Percentiles rank a stretch among this genome's conserved stretches.
Evolutionary conservation across 805 yeast genomes (phyloP).

Genomic region (Jamesozyma piceae): DNA sequence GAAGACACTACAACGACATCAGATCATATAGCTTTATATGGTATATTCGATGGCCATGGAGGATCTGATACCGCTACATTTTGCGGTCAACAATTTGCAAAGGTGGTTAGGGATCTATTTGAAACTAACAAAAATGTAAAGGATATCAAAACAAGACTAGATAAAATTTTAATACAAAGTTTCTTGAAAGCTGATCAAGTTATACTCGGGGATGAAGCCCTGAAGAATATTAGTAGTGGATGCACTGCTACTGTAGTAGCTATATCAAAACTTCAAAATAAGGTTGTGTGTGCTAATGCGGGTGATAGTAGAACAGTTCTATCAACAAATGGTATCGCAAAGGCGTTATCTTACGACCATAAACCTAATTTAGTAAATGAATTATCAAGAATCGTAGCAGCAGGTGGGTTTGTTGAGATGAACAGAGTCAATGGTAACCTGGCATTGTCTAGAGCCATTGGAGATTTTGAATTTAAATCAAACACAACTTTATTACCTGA

Average conservation of each 20-base stretch:
- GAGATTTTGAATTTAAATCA: constrained; percentile 68
- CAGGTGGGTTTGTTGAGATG: constrained; percentile 97
- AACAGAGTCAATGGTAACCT: constrained; percentile 95
- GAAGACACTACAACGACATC: constrained; percentile 14
- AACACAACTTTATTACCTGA: constrained; percentile 76
- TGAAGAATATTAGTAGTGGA: constrained; percentile 80
- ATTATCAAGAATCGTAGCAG: constrained; percentile 78
- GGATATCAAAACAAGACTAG: not conserved
- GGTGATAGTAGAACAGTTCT: constrained; percentile 94
- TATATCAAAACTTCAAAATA: constrained; percentile 40
- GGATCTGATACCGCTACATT: constrained; percentile 83
- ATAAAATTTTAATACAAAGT: constrained; percentile 48
- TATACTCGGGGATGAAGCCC: constrained; percentile 53
- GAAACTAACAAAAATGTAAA: not conserved
- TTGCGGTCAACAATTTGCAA: constrained; percentile 70
- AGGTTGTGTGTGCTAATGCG: constrained; percentile 75
- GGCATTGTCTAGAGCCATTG: constrained; percentile 86
- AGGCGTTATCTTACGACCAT: constrained; percentile 76
- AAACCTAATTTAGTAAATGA: constrained; percentile 94
- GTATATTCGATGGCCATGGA: constrained; percentile 96
- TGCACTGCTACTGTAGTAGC: constrained; percentile 92
- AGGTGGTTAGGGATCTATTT: constrained; percentile 51
- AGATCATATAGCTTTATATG: constrained; percentile 69
- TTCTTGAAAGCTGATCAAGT: constrained; percentile 79
- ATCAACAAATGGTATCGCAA: constrained; percentile 74